These are phyloP conservation scores for Aspergillus quadrilineatus DNA, from an alignment of 2,329 filamentous ascomycete genomes.

Conservation along the genomic window DNA sequence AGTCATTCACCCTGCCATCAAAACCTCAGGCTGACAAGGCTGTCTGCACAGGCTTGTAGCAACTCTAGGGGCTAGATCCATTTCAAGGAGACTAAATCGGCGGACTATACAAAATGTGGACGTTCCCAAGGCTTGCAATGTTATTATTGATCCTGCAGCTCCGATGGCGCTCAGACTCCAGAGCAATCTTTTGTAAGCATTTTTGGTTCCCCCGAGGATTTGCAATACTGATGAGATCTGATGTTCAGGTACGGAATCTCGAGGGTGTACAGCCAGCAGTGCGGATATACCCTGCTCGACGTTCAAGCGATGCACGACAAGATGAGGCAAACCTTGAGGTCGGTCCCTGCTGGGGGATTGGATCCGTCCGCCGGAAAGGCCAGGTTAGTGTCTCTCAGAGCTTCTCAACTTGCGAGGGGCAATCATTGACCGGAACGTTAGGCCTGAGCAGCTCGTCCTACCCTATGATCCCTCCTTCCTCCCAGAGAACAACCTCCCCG, in stretches of 20 bases:
- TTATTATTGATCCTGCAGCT: conserved; percentile 79
- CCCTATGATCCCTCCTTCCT: conserved; percentile 81
- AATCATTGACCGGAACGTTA: conserved; percentile 38
- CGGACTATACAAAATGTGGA: conserved; percentile 89
- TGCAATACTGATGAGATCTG: not conserved
- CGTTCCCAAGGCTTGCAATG: conserved; percentile 79
- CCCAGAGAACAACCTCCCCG: conserved; percentile 62
- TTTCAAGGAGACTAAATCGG: conserved; percentile 70
- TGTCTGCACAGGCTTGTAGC: conserved; percentile 72
- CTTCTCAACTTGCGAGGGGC: too few relatives aligned
- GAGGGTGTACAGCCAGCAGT: conserved; percentile 83
- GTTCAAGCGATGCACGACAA: conserved; percentile 71
- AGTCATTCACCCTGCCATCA: too few relatives aligned
- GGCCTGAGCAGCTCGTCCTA: conserved; percentile 72
- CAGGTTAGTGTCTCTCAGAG: conserved; percentile 55
- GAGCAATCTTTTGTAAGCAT: conserved; percentile 71
- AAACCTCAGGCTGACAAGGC: not conserved
- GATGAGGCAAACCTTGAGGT: conserved; percentile 67
- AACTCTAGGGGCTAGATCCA: conserved; percentile 74
- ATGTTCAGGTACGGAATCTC: conserved; percentile 68
- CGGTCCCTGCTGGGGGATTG: conserved; percentile 58
- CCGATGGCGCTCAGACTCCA: conserved; percentile 89
- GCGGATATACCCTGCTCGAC: conserved; percentile 78
- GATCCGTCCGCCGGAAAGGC: conserved; percentile 70
- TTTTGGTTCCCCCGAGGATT: not conserved